Evolutionary conservation across 345 rosid species (phyloP), one percentile per base, ranked within the genome.

Genomic region (Eucalyptus camaldulensis): DNA sequence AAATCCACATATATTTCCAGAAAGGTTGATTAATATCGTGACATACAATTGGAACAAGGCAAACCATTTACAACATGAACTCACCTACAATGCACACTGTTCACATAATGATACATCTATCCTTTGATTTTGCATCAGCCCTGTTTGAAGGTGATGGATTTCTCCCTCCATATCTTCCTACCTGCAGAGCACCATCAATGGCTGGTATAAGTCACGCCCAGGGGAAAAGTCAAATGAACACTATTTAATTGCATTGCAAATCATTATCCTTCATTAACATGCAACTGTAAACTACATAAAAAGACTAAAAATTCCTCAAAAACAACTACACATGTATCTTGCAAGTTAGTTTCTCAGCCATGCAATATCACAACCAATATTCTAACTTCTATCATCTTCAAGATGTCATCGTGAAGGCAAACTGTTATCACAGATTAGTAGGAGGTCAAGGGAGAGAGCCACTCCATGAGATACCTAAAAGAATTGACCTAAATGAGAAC

Each of bases 121-220:
- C 90, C 87, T 96, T 96, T 67, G 97, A 87, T 92, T 96, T 97
- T 88, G 94, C 91, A 3, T 96, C 98, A 5, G 94, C 90, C 93
- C 89, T 96, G 24, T 96, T 86, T 6, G 95, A 89, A 8, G 97
- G 88, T 62, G 95, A 86, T 8, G 97, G 86, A 87, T 90, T 92
- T 92, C 93, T 96, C 29, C 91, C 94, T 49, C 94, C 91, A 85
- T 88, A 93, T 90, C 95, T 96, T 6, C 95, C 91, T 89, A 91
- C 96, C 99, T 97, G 92, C 90, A 91, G 56, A 65, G 88, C 7
- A 76, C 45, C 87, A 85, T 62, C 45, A 65, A 44, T 54, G 49
- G 47, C 50, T 51, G 44, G 45, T 21, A 62, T 86, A 80, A 87
- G 76, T 40, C 17, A 49, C 49, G 4, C 40, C 50, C 49, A 27